Evolutionary conservation across 1,284 basidiomycete species (phyloP).

Genomic region (Ganoderma meredithae): DNA sequence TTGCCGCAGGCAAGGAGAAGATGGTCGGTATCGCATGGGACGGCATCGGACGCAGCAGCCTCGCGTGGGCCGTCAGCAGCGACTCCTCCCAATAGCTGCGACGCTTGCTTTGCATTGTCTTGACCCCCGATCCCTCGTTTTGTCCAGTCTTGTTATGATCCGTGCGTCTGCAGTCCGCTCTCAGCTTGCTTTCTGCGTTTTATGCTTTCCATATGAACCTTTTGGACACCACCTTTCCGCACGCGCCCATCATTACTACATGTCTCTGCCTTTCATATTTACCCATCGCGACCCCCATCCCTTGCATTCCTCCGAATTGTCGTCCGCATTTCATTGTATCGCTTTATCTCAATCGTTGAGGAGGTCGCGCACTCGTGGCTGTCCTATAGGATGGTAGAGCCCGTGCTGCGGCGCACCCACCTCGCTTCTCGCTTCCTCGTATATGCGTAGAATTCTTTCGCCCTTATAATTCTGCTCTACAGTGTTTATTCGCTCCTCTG

Average conservation of each 20-base stretch:
- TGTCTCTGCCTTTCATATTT: not conserved
- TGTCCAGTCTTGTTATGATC: constrained; percentile 10
- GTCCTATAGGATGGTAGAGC: constrained; percentile 25
- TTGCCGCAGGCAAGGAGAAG: constrained; percentile 63
- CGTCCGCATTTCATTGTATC: not conserved
- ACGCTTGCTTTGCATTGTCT: not conserved
- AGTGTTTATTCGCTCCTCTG: constrained; percentile 9
- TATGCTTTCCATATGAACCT: constrained; percentile 11
- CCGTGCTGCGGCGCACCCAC: constrained; percentile 19
- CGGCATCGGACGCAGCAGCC: constrained; percentile 59
- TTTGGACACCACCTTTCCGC: constrained; percentile 17
- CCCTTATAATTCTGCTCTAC: constrained; percentile 5
- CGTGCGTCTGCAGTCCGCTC: constrained; percentile 18
- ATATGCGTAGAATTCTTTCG: constrained; percentile 19
- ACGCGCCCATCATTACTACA: constrained; percentile 3
- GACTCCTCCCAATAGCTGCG: constrained; percentile 19
- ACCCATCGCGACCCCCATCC: not conserved
- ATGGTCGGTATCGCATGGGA: constrained; percentile 65
- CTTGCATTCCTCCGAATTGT: not conserved
- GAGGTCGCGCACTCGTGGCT: constrained; percentile 27
- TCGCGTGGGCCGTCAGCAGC: constrained; percentile 46
- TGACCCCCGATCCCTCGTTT: not conserved
- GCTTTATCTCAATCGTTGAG: not conserved
- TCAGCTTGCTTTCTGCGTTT: constrained; percentile 21
- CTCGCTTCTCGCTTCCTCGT: not conserved